phyloP scores from a whole-genome alignment of 2,329 filamentous ascomycete species.

The Lachnellula hyalina region DNA sequence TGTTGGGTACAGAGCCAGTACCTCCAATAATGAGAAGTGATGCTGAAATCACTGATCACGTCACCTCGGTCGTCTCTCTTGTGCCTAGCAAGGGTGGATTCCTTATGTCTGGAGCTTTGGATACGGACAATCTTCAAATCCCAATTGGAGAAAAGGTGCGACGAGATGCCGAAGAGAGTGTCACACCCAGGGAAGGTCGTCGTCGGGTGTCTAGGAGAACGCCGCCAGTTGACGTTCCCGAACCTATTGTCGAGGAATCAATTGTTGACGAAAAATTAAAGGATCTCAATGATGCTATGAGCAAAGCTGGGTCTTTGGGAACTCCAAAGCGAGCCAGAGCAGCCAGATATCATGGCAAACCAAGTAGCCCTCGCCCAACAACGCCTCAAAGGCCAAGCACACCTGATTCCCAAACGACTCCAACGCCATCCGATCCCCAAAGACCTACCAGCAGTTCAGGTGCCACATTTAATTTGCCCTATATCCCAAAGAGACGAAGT shows the following conservation, averaged over 20 bases:
- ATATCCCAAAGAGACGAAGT: slow-evolving; percentile 12
- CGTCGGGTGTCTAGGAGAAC: slow-evolving; percentile 2
- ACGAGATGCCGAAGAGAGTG: slow-evolving; percentile 15
- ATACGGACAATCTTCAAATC: slow-evolving; percentile 18
- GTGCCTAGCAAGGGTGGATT: background rate
- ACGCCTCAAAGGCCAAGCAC: slow-evolving; percentile 4
- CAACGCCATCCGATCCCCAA: slow-evolving; percentile 1
- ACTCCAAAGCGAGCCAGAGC: slow-evolving; percentile 13
- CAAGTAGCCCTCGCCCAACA: slow-evolving; percentile 3
- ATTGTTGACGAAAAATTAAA: slow-evolving; percentile 4
- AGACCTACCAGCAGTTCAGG: background rate
- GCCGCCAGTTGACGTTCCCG: background rate
- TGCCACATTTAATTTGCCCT: slow-evolving; percentile 1
- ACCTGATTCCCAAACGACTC: slow-evolving; percentile 2
- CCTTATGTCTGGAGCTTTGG: slow-evolving; percentile 4
- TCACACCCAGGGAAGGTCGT: slow-evolving; percentile 6
- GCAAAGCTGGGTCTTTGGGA: slow-evolving; percentile 11
- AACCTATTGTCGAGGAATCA: slow-evolving; percentile 10
- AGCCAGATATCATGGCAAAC: slow-evolving; percentile 13
- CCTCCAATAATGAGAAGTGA: slow-evolving; percentile 40
- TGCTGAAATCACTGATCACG: slow-evolving; percentile 34
- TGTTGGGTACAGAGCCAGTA: slow-evolving; percentile 64
- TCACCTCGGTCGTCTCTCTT: slow-evolving; percentile 3
- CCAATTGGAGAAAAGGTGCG: slow-evolving; percentile 29
- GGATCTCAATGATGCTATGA: slow-evolving; percentile 21